A percentile compares a stretch with the other conserved stretches of the same genome.
Evolutionary conservation across 495 filamentous ascomycete species (phyloP).

Genomic region (Tuber magnatum): DNA sequence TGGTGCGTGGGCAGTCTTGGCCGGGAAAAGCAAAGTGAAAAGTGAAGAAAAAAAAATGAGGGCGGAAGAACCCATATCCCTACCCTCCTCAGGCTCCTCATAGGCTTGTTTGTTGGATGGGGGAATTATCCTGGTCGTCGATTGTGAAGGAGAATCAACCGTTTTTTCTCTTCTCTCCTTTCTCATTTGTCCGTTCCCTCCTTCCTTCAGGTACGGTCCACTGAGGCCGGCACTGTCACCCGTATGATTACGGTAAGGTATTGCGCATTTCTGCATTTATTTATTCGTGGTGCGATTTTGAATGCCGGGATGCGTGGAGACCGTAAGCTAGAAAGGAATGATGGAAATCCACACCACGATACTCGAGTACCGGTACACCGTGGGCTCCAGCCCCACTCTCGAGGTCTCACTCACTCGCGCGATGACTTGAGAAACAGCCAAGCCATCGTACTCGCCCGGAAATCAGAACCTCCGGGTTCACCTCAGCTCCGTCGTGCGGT

Average conservation of each 20-base stretch:
- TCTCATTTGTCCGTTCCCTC: neutral
- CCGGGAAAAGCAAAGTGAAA: neutral
- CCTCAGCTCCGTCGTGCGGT: neutral
- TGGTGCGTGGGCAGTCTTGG: neutral
- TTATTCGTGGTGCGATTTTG: neutral
- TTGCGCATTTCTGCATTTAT: neutral
- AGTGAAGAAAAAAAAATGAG: neutral
- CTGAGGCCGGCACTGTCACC: neutral
- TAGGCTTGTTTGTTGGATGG: neutral
- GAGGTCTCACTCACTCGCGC: neutral
- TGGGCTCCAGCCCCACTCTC: neutral
- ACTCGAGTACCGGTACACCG: neutral
- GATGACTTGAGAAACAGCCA: neutral
- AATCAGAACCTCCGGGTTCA: neutral
- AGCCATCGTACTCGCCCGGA: neutral
- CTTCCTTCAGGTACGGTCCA: neutral
- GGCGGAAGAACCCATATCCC: slow-evolving; percentile 1
- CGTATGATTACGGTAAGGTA: neutral
- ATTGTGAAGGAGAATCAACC: slow-evolving; percentile 2
- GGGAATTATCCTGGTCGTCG: neutral
- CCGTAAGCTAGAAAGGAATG: neutral
- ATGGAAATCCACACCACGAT: neutral
- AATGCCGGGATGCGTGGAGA: neutral
- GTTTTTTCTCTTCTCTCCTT: neutral
- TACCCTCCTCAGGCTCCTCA: neutral